Evolutionary conservation across 2,329 filamentous ascomycete genomes (phyloP), one percentile per base, ranked within the genome.

Genomic region (Ascochyta koolunga): DNA sequence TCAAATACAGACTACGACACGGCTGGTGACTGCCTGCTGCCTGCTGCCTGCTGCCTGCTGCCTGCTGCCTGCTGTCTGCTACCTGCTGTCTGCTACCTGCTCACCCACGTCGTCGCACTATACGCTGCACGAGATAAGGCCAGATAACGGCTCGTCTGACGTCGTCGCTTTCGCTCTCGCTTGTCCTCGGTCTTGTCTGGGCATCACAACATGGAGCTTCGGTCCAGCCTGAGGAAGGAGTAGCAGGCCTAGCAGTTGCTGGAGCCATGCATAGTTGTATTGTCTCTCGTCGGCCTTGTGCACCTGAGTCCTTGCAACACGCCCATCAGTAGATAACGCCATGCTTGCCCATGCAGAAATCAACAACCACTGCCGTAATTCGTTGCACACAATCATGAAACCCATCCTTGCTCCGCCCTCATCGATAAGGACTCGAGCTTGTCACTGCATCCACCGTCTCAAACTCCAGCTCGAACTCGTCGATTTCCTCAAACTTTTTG

Each of bases 391-490:
- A 9, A 11, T 18, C 21, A 29, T 27, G 18, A 18, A 11, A 27
- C 9, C 7, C 21, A 31, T 10, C 2, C n/a, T 24, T 4, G 13
- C 18, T 22, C 29, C 13, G 19, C 15, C 6, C 18, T 61, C 37
- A 68, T 54, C 76, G 64, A 66, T 74, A 77, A 3, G 77, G 76
- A 62, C 76, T 78, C 31, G 74, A 77, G 47, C 67, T 73, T n/a
- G 66, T 64, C 50, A 43, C 68, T 19, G 67, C 70, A 53, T 80
- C 78, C 29, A 76, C 71, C 46, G 75, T 80, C 68, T 81, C 80
- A 64, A 81, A 82, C 40, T 80, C 78, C 68, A 82, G 73, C 54
- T 81, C 79, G 71, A 78, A 81, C 21, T 76, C 66, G 61, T 82
- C 80, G 5, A 82, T 75, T 49, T 80, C 79, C 22, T 72, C 77